A percentile compares a stretch with the other conserved stretches of the same genome.
Evolutionary conservation across 139 green algal species (phyloP).

Genomic region (Micromonas pusilla): DNA sequence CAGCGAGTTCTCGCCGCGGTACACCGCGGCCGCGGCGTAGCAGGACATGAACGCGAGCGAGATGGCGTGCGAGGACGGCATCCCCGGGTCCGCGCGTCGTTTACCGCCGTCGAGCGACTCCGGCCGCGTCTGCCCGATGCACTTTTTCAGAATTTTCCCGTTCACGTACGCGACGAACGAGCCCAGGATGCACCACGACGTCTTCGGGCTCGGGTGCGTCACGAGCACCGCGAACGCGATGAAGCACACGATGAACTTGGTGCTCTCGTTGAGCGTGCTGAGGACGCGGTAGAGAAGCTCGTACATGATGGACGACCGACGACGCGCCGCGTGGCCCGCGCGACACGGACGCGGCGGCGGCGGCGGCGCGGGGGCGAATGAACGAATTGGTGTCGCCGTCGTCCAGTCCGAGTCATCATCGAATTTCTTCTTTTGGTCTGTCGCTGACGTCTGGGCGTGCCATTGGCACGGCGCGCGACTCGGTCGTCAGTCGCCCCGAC

Average conservation of each 20-base stretch:
- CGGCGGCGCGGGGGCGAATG: too few species aligned
- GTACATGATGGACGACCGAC: too few species aligned
- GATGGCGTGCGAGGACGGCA: constrained; percentile 58
- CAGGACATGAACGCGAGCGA: constrained; percentile 56
- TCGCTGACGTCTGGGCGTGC: too few species aligned
- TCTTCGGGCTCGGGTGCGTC: constrained; percentile 39
- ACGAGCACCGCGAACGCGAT: constrained; percentile 44
- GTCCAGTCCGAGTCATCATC: too few species aligned
- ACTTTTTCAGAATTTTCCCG: constrained; percentile 63
- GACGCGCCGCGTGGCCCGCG: too few species aligned
- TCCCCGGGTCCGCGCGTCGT: constrained; percentile 61
- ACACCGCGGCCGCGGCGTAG: constrained; percentile 39
- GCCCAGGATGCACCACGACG: constrained; percentile 56
- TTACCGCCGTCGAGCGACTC: constrained; percentile 38
- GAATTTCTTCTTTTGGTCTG: too few species aligned
- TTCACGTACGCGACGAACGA: constrained; percentile 48
- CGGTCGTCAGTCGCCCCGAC: too few species aligned
- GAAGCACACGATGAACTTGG: constrained; percentile 61
- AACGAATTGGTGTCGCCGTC: too few species aligned
- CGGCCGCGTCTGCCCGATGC: constrained; percentile 62
- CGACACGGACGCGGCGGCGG: too few species aligned
- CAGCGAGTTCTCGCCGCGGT: too few species aligned
- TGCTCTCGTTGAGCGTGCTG: constrained; percentile 31
- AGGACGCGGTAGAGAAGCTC: too few species aligned
- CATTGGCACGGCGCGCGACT: too few species aligned